Conservation (phyloP, 2,329 filamentous ascomycete genomes). For the Lachnellula occidentalis region DNA sequence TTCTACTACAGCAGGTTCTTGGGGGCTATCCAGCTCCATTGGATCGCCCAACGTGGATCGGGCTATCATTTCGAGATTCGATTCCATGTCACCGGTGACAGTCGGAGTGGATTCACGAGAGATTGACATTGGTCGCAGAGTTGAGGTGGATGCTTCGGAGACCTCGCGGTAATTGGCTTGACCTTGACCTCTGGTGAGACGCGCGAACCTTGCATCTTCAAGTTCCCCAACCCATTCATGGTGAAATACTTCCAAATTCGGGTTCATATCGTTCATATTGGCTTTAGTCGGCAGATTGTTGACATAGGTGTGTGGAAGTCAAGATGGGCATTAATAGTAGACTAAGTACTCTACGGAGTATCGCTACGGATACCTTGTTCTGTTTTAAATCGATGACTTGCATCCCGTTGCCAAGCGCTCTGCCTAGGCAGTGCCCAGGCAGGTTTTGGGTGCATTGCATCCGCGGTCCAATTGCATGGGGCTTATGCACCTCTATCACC, state of each 20-base stretch:
- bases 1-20: background rate
- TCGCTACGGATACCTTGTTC: too few species aligned
- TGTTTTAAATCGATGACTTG: too few species aligned
- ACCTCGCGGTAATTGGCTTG: background rate
- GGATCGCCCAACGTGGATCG: background rate
- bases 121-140: background rate
- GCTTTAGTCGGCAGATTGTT: background rate
- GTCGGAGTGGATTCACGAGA: background rate
- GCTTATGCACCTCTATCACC: too few species aligned
- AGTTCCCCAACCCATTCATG: background rate
- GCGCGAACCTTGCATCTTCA: background rate
- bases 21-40: background rate
- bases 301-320: background rate
- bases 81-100: background rate
- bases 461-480: too few species aligned
- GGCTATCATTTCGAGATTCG: background rate
- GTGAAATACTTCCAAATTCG: background rate
- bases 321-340: background rate
- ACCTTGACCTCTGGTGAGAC: background rate
- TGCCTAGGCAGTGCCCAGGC: too few species aligned
- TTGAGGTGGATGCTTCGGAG: conserved; percentile 1
- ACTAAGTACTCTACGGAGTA: too few species aligned
- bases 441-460: too few species aligned
- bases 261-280: background rate
- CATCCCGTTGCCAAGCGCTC: too few species aligned